Evolutionary conservation across 139 green algal species (phyloP).

Genomic region (Chlorella vulgaris): DNA sequence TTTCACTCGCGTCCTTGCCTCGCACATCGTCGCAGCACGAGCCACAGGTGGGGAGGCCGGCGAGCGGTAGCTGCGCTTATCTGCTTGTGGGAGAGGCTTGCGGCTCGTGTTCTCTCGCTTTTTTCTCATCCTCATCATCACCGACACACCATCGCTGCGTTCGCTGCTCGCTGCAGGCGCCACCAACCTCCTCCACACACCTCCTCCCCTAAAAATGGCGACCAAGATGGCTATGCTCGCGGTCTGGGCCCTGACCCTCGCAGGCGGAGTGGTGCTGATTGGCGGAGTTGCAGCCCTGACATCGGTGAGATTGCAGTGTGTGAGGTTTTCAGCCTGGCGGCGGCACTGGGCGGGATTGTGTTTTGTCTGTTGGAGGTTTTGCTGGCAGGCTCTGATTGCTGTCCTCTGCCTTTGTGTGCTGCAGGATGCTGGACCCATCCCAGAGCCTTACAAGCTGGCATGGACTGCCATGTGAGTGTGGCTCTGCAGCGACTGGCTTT

Average conservation of each 20-base stretch:
- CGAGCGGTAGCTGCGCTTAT: no score
- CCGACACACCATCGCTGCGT: no score
- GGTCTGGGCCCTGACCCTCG: background rate
- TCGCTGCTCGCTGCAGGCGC: no score
- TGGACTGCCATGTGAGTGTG: background rate
- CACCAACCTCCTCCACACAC: no score
- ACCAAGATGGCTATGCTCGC: background rate
- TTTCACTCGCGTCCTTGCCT: no score
- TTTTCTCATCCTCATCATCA: no score
- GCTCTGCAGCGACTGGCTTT: background rate
- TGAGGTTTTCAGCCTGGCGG: background rate
- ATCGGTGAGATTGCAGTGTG: background rate
- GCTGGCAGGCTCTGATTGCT: no score
- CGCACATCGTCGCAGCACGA: no score
- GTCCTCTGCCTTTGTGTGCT: background rate
- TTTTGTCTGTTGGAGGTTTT: background rate
- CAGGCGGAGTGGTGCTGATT: background rate
- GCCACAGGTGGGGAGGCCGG: no score
- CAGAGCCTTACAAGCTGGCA: background rate
- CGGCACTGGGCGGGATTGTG: background rate
- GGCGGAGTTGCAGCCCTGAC: background rate
- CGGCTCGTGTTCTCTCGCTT: no score
- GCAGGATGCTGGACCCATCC: background rate
- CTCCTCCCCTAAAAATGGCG: no score
- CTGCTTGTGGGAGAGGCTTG: no score